Percentiles rank a stretch among this genome's conserved stretches.
These are phyloP conservation scores for Fremontodendron californicum DNA, from an alignment of 345 rosid species.

Conservation along the genomic window DNA sequence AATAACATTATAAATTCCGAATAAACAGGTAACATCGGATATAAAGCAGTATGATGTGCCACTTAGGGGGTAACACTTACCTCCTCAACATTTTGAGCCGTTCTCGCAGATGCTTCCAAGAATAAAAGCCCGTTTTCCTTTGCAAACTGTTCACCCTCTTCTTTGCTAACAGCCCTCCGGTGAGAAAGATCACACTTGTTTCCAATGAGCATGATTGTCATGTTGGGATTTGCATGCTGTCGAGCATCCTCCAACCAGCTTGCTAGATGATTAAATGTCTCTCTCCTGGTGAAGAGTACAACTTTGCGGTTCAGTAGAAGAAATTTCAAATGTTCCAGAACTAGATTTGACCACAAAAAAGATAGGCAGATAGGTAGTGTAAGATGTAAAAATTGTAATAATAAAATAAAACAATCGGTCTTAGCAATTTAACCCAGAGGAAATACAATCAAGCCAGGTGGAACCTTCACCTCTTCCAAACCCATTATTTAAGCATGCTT, in stretches of 20 bases:
- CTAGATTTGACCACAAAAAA: neutral
- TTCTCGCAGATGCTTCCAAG: slow-evolving; percentile 96
- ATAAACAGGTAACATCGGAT: neutral
- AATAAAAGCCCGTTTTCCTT: slow-evolving; percentile 85
- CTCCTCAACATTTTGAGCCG: slow-evolving; percentile 97
- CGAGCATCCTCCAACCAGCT: slow-evolving; percentile 98
- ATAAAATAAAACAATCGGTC: neutral
- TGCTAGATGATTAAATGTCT: slow-evolving; percentile 94
- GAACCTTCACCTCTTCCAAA: neutral
- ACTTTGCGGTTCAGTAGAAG: slow-evolving; percentile 16
- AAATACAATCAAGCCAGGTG: neutral
- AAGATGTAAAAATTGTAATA: neutral
- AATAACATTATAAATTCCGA: neutral
- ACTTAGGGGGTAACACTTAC: slow-evolving; percentile 26
- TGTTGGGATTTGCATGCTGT: slow-evolving; percentile 95
- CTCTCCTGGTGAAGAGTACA: slow-evolving; percentile 56
- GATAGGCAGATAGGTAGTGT: neutral
- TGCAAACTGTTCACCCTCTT: slow-evolving; percentile 97
- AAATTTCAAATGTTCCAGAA: neutral
- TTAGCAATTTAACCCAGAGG: neutral
- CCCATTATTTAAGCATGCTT: neutral
- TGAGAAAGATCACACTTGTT: slow-evolving; percentile 91
- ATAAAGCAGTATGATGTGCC: neutral
- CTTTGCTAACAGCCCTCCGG: slow-evolving; percentile 88
- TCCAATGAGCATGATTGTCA: slow-evolving; percentile 88